A percentile compares a stretch with the other conserved stretches of the same genome.
Evolutionary conservation across 2,329 filamentous ascomycete species (phyloP).

Genomic region (Fusarium acutatum): DNA sequence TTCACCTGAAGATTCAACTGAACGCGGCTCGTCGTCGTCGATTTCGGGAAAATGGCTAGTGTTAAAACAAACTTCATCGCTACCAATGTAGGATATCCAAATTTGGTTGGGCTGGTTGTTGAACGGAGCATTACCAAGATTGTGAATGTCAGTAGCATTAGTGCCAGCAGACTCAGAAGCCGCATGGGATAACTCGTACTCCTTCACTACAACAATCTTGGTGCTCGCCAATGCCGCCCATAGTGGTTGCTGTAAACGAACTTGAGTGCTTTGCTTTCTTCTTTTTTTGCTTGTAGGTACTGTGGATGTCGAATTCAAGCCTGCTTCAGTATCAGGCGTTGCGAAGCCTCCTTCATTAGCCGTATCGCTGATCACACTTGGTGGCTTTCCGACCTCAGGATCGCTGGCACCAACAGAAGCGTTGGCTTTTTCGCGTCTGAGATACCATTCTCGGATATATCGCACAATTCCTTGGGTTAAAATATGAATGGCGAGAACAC

Average conservation of each 20-base stretch:
- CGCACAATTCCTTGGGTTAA: conserved; percentile 76
- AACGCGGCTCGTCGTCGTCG: conserved; percentile 45
- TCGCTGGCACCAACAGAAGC: conserved; percentile 60
- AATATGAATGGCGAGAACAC: conserved; percentile 77
- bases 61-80: conserved; percentile 80
- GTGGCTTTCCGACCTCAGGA: conserved; percentile 68
- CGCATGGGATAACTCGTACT: conserved; percentile 83
- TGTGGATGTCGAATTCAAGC: conserved; percentile 51
- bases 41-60: conserved; percentile 70
- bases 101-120: conserved; percentile 75
- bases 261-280: conserved; percentile 89
- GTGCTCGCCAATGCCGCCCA: conserved; percentile 96
- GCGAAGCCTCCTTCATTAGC: conserved; percentile 54
- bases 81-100: conserved; percentile 83
- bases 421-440: conserved; percentile 67
- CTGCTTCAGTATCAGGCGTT: conserved; percentile 61
- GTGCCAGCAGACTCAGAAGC: conserved; percentile 77
- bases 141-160: conserved; percentile 79
- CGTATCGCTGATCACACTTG: conserved; percentile 46
- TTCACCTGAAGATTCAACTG: conserved; percentile 42
- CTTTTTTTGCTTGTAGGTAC: conserved; percentile 76
- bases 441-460: conserved; percentile 74
- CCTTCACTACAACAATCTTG: conserved; percentile 95
- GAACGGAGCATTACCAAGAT: conserved; percentile 79
- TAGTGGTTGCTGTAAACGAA: conserved; percentile 87